Base-by-base conservation (phyloP, 345 rosid species). In the Luvunga scandens region DNA sequence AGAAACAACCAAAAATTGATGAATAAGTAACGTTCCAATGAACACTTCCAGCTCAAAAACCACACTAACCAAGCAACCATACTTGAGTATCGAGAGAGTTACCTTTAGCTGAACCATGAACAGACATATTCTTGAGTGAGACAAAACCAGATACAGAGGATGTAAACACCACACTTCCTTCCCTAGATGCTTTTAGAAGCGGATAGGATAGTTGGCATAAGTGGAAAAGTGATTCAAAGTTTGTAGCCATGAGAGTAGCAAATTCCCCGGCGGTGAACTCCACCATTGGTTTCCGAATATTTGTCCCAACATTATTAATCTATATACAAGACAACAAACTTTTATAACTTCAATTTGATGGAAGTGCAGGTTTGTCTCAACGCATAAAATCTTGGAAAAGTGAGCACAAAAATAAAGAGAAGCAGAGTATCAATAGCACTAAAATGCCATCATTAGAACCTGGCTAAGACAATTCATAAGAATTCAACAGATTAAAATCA, bases 91-190 rank as follows among this genome's bases (percentile, higher is more conserved):
- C 60, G 22, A 53, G 57, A 36, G 59, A 72, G 14, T 66, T 61
- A 91, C 94, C 98, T 89, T 93, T 93, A n/a, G 93, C 91, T 50
- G 90, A 89, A 66, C 90, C 90, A 59, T 88, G 94, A 39, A 93
- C 88, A 38, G 97, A 87, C 95, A 89, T 91, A 63, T 85, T 81
- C 80, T 90, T 90, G 34, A 92, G 88, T 0, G 98, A 90, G 60
- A 92, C 91, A 65, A 91, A 88, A 71, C 95, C 95, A 50, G 93
- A 86, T 13, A 90, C 92, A 60, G 98, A 94, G 69, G 98, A 94
- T 1, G 82, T 85, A 81, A 86, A 94, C 2, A 92, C 97, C 73
- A 94, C 85, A 48, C 87, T 85, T 72, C 83, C 98, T 75, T 70
- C 80, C 31, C 84, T 90, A 13, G 98, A 87, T 70, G 86, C 87